Base-by-base conservation (phyloP, 441 rosid genomes). In the Populus hybrid region DNA sequence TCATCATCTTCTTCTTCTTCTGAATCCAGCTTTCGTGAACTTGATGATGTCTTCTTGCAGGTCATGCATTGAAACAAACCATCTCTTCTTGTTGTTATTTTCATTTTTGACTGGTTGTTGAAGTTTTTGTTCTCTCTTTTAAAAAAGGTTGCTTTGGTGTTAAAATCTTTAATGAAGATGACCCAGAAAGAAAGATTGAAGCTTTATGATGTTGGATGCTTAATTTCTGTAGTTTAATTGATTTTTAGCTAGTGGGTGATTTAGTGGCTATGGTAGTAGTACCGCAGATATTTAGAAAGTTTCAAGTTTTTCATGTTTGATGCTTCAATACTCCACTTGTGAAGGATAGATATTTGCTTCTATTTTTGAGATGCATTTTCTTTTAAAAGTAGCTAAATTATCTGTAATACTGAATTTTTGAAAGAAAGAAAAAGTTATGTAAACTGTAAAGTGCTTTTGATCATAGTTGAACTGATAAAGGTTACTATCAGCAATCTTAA, bases 1-100 rank as follows among this genome's bases (percentile, higher is more conserved):
- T 30, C 32, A 3, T 69, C 75, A 7, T 72, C 83, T 63, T 72
- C 81, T 65, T 35, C 77, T 19, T 72, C 80, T 11, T 66, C 80
- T 5, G 81, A 78, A 46, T 78, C 79, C 75, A 83, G 36, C 70
- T 80, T 83, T 64, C 83, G 85, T 10, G 78, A 83, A 69, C 79
- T 83, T 12, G 85, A 83, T 59, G 83, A 83, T 30, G 83, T 76
- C 72, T 83, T 78, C 85, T 80, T 83, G 78, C 83, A 83, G 85
- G 85, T 83, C 18, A 30, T 11, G 1, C 24, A 4, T 0, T 70
- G 14, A 7, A 9, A 19, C 59, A 19, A 67, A 14, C 32, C 35
- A 24, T 34, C 50, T 21, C 6, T 7, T 63, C 69, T 63, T 46
- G 14, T 11, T 36, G n/a, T 6, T 23, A 28, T 35, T n/a, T 6